phyloP scores from a whole-genome alignment of 2,329 filamentous ascomycete species.

The Fusarium compactum region DNA sequence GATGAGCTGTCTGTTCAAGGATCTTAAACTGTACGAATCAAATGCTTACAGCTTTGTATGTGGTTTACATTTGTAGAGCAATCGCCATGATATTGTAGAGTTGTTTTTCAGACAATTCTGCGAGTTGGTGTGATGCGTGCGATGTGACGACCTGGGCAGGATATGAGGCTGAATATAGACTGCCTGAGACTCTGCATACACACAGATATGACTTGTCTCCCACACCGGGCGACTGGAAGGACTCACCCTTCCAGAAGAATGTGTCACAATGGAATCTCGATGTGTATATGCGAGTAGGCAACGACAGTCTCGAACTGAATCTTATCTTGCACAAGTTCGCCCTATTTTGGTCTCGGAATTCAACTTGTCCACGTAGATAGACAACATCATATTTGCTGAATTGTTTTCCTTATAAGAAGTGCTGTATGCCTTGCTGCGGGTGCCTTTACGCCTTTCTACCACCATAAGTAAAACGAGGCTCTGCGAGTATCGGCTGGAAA shows the following conservation, averaged over 20 bases:
- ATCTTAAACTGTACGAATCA: not conserved
- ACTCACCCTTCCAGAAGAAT: slow-evolving; percentile 13
- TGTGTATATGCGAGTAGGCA: not conserved
- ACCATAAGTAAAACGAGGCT: slow-evolving; percentile 28
- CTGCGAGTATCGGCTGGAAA: slow-evolving; percentile 1
- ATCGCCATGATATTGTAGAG: not conserved
- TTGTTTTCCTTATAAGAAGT: not conserved
- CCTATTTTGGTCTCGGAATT: slow-evolving; percentile 9
- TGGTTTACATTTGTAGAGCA: not conserved
- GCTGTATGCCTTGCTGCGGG: slow-evolving; percentile 26
- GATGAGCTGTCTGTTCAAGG: slow-evolving; percentile 17
- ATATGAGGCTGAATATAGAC: slow-evolving; percentile 31
- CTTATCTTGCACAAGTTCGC: slow-evolving; percentile 33
- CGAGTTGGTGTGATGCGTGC: not conserved
- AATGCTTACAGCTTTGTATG: not conserved
- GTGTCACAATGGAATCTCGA: not conserved
- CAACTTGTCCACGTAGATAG: not conserved
- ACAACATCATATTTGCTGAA: not conserved
- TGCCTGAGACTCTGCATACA: slow-evolving; percentile 29
- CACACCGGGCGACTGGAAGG: slow-evolving; percentile 17
- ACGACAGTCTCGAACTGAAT: not conserved
- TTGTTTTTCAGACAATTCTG: not conserved
- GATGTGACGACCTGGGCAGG: not conserved
- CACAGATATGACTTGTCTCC: not conserved
- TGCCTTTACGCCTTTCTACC: slow-evolving; percentile 14